These are phyloP conservation scores for Penicillium parvum DNA, from an alignment of 495 filamentous ascomycete genomes.

Conservation along the genomic window DNA sequence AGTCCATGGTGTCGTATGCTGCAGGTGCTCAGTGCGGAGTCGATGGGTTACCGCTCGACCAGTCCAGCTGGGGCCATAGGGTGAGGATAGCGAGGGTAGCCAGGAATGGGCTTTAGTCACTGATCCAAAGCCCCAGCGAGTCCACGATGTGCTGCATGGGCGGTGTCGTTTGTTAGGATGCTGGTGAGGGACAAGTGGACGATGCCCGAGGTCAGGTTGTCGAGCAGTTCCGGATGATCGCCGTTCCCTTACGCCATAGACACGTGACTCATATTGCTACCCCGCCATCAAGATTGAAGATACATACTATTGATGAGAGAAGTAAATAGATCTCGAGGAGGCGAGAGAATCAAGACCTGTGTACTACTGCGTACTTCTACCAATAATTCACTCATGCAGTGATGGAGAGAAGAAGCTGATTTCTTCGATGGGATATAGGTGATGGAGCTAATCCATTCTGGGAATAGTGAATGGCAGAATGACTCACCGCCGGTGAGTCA, in stretches of 20 bases:
- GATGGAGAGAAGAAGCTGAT: too few relatives aligned
- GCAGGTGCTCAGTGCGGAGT: constrained; percentile 15
- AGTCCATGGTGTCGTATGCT: constrained; percentile 52
- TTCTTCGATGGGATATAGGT: too few relatives aligned
- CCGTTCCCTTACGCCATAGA: constrained; percentile 16
- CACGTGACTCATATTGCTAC: constrained; percentile 12
- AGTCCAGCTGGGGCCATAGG: constrained; percentile 12
- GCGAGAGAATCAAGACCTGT: too few relatives aligned
- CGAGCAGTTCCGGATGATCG: constrained; percentile 19
- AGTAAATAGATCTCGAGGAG: too few relatives aligned
- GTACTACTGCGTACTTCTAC: too few relatives aligned
- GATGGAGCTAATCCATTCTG: too few relatives aligned
- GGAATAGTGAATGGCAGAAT: too few relatives aligned
- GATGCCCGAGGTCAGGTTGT: not conserved
- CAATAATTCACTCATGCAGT: too few relatives aligned
- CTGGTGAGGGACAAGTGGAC: not conserved
- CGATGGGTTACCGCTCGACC: constrained; percentile 26
- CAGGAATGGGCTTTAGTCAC: not conserved
- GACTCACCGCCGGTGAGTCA: constrained; percentile 2
- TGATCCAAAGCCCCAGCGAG: not conserved
- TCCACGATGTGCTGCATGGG: not conserved
- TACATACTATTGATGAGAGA: too few relatives aligned
- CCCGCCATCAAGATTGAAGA: not conserved
- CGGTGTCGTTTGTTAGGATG: not conserved
- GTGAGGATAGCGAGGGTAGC: too few relatives aligned